Base-by-base conservation (phyloP, 306 rosid genomes). In the Abrus pulchellus region DNA sequence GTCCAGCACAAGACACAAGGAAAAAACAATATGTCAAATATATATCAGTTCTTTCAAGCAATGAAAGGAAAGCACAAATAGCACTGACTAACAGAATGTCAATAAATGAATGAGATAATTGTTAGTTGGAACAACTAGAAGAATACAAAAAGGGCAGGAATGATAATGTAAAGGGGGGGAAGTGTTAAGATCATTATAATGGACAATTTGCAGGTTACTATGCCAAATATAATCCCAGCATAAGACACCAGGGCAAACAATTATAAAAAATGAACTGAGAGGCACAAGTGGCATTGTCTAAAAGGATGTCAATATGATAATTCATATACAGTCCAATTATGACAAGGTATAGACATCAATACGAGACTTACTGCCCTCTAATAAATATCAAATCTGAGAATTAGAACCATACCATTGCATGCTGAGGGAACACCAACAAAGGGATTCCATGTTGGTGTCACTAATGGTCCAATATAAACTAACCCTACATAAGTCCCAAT, bases 371-470 rank as follows among this genome's bases (percentile, higher is more conserved):
- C 70, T 75, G 83, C 92, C 87, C 94, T 85, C 85, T 76, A 82
- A 70, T 74, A 79, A 81, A 80, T 82, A 85, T 90, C 85, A 89
- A 86, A 87, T 75, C 78, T 81, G 86, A 89, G 94, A 90, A 85
- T 88, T 87, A 92, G 94, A 90, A 90, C 90, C 96, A 94, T 90
- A 92, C 97, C 97, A 87, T 90, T 86, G 91, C 82, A 86, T 61
- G 94, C 88, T 88, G 97, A 76, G 93, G 90, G 86, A 87, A 89
- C 98, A 94, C 94, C 92, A 94, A 90, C 98, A 94, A 80, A 86
- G 80, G 81, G 69, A 85, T 87, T 84, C 89, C 89, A 85, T 88
- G 92, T 89, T 92, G 93, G 97, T 94, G 91, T 89, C 85, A 94
- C 97, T 80, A 94, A 82, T 70, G 86, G 87, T 89, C 93, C 93